These are phyloP conservation scores for Cystobasidium pallidum DNA, from an alignment of 1,284 basidiomycete species.

Conservation along the genomic window DNA sequence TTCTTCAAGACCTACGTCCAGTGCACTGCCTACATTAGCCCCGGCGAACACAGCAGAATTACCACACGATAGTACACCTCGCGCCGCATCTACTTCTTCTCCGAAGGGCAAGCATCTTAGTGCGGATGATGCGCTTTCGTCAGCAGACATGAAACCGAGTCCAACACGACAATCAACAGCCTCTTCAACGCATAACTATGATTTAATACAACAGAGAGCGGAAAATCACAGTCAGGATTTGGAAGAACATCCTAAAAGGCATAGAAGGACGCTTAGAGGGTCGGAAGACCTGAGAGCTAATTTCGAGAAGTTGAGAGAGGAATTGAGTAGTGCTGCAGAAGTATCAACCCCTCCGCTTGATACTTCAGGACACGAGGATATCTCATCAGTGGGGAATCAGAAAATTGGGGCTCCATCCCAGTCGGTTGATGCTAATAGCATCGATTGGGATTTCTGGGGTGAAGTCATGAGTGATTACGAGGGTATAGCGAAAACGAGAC, in stretches of 20 bases:
- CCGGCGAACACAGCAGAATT: neutral
- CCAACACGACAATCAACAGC: slow-evolving; percentile 23
- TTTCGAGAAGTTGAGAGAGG: slow-evolving; percentile 24
- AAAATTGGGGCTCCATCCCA: neutral
- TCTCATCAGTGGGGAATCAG: neutral
- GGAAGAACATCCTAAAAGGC: slow-evolving; percentile 32
- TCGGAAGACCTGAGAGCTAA: slow-evolving; percentile 23
- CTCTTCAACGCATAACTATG: slow-evolving; percentile 25
- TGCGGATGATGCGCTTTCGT: neutral
- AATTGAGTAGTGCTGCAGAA: neutral
- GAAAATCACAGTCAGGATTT: slow-evolving; percentile 16
- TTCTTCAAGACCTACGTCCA: slow-evolving; percentile 9
- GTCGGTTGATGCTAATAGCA: slow-evolving; percentile 11
- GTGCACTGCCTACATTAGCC: neutral
- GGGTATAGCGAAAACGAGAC: slow-evolving; percentile 72
- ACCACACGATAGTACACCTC: neutral
- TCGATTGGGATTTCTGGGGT: slow-evolving; percentile 88
- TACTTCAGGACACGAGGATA: neutral
- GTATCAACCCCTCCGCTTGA: neutral
- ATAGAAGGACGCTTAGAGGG: slow-evolving; percentile 10
- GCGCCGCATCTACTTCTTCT: neutral
- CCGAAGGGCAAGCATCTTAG: slow-evolving; percentile 14
- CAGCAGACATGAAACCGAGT: neutral
- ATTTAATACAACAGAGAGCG: slow-evolving; percentile 29
- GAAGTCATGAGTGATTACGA: slow-evolving; percentile 92